These are phyloP conservation scores for Torulaspora indica DNA, from an alignment of 805 yeast species.

Conservation along the genomic window DNA sequence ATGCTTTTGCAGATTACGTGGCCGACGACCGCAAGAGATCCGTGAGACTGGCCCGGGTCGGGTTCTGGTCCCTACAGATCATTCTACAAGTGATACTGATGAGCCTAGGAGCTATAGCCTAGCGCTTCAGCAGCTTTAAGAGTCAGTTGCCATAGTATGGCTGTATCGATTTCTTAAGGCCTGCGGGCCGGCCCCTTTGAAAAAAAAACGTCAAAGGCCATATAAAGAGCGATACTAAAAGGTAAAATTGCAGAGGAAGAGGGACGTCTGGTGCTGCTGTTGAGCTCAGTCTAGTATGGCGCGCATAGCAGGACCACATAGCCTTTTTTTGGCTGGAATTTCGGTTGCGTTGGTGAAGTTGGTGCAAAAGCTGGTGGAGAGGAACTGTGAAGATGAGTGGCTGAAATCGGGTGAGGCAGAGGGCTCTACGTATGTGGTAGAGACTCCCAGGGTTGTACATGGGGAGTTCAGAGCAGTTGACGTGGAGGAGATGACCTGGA, in stretches of 20 bases:
- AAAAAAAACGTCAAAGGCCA: neutral
- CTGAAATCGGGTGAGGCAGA: neutral
- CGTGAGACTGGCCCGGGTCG: conserved; percentile 72
- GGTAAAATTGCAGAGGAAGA: neutral
- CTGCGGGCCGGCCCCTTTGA: conserved; percentile 1
- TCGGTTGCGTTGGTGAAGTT: conserved; percentile 19
- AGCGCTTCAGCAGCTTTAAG: neutral
- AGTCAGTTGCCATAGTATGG: neutral
- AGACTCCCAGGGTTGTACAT: neutral
- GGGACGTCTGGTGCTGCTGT: neutral
- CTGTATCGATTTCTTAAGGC: neutral
- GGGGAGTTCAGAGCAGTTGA: neutral
- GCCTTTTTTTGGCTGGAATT: conserved; percentile 16
- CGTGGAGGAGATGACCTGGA: conserved; percentile 7
- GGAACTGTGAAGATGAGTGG: conserved; percentile 17
- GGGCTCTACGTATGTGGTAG: conserved; percentile 1
- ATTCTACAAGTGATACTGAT: conserved; percentile 75
- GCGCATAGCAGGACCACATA: conserved; percentile 19
- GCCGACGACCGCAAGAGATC: conserved; percentile 77
- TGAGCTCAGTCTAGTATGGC: conserved; percentile 12
- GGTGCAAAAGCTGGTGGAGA: conserved; percentile 9
- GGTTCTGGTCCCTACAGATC: conserved; percentile 88
- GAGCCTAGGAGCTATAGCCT: conserved; percentile 72
- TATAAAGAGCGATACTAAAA: neutral
- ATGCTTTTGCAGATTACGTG: conserved; percentile 83